phyloP scores from a whole-genome alignment of 371 early-diverging fungal genomes.

The Mortierella sp. region DNA sequence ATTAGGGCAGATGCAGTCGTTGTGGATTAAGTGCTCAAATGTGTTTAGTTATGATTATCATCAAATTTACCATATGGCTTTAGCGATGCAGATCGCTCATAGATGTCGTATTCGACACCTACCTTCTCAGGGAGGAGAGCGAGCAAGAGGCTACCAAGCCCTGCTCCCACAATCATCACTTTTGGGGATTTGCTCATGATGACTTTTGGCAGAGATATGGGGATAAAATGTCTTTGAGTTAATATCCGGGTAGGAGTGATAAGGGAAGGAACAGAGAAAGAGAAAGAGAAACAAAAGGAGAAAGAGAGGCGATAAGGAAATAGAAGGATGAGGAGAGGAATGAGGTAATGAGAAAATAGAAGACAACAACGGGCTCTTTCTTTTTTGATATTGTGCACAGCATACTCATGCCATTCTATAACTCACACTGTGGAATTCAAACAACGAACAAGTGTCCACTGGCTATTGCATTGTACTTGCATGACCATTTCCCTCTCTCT shows the following conservation, averaged over 20 bases:
- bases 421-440: too few relatives aligned
- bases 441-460: too few relatives aligned
- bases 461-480: too few relatives aligned
- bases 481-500: too few relatives aligned
- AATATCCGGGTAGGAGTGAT: too few relatives aligned
- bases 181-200: not conserved
- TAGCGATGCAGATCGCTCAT: slow-evolving; percentile 11
- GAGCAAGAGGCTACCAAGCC: slow-evolving; percentile 29
- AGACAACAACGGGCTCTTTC: not conserved
- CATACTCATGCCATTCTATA: too few relatives aligned
- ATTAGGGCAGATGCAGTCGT: too few relatives aligned
- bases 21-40: not conserved
- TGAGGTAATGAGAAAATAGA: too few relatives aligned
- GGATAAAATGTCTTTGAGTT: not conserved
- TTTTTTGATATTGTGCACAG: too few relatives aligned
- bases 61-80: slow-evolving; percentile 26
- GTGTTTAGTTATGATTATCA: too few relatives aligned
- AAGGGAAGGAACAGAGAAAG: not conserved
- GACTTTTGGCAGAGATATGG: not conserved
- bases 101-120: slow-evolving; percentile 23
- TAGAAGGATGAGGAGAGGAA: not conserved
- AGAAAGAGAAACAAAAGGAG: not conserved
- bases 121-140: slow-evolving; percentile 18
- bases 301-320: not conserved
- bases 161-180: slow-evolving; percentile 30